A percentile compares a stretch with the other conserved stretches of the same genome.
These are phyloP conservation scores for Blastobotrys robertii DNA, from an alignment of 805 yeast species.

Conservation along the genomic window DNA sequence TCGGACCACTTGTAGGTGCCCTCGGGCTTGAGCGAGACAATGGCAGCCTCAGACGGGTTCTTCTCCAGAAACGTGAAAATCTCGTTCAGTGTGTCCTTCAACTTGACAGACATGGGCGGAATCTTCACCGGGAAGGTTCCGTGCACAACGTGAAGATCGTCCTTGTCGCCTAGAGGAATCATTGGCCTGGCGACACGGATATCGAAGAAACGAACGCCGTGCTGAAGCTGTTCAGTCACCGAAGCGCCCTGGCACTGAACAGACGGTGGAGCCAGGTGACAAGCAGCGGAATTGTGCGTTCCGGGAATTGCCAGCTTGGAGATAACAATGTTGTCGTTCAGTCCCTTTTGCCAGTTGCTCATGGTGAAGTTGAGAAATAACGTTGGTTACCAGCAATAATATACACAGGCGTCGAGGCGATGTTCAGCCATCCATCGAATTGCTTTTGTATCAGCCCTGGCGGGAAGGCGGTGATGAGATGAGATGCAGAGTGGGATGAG, in stretches of 20 bases:
- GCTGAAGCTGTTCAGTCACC: conserved; percentile 49
- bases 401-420: too few species aligned
- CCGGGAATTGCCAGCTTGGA: conserved; percentile 62
- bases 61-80: conserved; percentile 46
- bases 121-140: conserved; percentile 67
- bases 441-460: too few species aligned
- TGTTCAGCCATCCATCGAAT: too few species aligned
- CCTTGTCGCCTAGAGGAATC: conserved; percentile 27
- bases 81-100: conserved; percentile 44
- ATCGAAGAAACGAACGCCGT: conserved; percentile 72
- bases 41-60: conserved; percentile 49
- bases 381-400: too few species aligned
- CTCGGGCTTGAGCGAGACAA: conserved; percentile 65
- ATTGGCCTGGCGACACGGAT: conserved; percentile 53
- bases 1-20: conserved; percentile 59
- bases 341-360: conserved; percentile 42
- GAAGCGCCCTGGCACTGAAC: conserved; percentile 66
- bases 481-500: too few species aligned
- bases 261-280: conserved; percentile 58
- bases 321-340: conserved; percentile 42
- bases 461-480: too few species aligned
- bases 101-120: conserved; percentile 40
- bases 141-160: conserved; percentile 55
- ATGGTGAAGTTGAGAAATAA: too few species aligned
- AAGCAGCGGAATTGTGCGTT: conserved; percentile 79